phyloP scores from a whole-genome alignment of 257 asterid genomes.

The Primulina eburnea region DNA sequence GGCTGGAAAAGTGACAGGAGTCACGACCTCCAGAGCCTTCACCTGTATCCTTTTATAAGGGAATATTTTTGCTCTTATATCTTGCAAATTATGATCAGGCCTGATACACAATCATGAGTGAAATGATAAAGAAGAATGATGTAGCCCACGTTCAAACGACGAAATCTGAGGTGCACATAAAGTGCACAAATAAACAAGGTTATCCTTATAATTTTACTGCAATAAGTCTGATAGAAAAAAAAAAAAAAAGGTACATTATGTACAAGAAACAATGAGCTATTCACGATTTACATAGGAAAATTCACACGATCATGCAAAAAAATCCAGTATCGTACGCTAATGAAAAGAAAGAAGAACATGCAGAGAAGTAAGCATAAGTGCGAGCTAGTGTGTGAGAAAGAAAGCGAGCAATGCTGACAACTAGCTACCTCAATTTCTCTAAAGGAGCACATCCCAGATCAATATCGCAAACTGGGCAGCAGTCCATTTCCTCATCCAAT shows the following conservation, averaged over 20 bases:
- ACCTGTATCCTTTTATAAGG: conserved; percentile 50
- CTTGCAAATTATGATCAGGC: conserved; percentile 61
- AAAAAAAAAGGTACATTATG: not conserved
- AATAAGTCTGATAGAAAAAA: too few species aligned
- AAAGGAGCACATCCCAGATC: conserved; percentile 57
- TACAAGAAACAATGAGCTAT: not conserved
- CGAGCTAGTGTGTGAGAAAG: not conserved
- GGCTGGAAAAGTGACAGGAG: conserved; percentile 40
- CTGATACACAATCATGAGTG: conserved; percentile 30
- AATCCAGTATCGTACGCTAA: not conserved
- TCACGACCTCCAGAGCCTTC: conserved; percentile 40
- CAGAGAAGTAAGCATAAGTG: not conserved
- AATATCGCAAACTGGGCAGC: conserved; percentile 53
- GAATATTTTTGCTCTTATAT: conserved; percentile 49
- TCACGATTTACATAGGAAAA: not conserved
- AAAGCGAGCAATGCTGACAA: conserved; percentile 24
- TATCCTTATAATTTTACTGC: not conserved
- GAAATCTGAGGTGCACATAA: not conserved
- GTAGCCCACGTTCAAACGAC: not conserved
- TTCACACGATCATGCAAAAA: not conserved
- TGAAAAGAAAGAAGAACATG: not conserved
- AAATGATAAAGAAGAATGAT: conserved; percentile 1
- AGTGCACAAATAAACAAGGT: not conserved
- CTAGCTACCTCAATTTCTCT: conserved; percentile 52
- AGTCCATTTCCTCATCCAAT: conserved; percentile 38